Evolutionary conservation across 176 grass and related monocot species (phyloP).

Genomic region (Otatea glauca): DNA sequence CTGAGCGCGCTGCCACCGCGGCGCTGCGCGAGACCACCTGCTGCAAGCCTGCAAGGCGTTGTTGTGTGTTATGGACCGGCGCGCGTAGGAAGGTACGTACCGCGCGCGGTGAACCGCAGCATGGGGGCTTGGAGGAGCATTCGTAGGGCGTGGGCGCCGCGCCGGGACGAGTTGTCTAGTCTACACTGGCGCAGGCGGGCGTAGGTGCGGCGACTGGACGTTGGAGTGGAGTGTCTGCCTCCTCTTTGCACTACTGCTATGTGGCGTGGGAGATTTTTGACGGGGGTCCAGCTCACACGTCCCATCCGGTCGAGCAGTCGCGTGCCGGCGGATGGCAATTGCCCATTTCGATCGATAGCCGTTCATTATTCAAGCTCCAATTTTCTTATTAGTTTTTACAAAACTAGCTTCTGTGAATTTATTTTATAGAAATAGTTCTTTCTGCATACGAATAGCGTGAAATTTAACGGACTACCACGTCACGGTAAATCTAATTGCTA

Average conservation of each 20-base stretch:
- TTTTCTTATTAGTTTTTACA: no score
- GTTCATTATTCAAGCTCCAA: no score
- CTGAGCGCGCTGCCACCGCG: neutral
- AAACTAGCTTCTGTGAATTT: no score
- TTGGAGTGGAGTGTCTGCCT: conserved; percentile 2
- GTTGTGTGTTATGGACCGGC: no score
- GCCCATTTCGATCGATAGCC: neutral
- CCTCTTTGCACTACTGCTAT: neutral
- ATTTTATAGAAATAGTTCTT: no score
- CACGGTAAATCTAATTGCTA: no score
- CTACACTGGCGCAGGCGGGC: neutral
- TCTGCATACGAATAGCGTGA: no score
- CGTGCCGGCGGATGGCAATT: neutral
- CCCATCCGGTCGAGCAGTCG: conserved; percentile 29
- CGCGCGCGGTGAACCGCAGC: neutral
- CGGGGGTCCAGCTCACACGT: conserved; percentile 23
- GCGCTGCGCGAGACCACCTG: no score
- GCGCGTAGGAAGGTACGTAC: neutral
- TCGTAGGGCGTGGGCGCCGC: neutral
- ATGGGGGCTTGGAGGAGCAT: no score
- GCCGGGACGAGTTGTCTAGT: conserved; percentile 29
- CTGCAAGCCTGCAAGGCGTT: no score
- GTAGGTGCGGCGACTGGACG: conserved; percentile 31
- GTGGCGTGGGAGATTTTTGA: neutral
- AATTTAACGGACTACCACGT: no score